Evolutionary conservation across 257 asterid genomes (phyloP).

Genomic region (Solanum microdontum): DNA sequence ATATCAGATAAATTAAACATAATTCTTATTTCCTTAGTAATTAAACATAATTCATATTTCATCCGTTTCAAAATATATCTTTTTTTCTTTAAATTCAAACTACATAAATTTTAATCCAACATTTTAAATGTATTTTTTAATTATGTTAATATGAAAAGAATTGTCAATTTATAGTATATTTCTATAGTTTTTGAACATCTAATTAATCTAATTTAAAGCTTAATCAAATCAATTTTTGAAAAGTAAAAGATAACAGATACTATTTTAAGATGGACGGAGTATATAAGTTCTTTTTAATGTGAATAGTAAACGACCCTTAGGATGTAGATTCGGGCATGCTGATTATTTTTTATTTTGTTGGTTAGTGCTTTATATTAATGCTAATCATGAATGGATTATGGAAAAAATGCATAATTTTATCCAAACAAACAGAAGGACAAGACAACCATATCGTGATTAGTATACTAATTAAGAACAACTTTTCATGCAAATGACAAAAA

Average conservation of each 20-base stretch:
- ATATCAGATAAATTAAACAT: background rate
- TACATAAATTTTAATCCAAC: background rate
- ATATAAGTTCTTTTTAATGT: background rate
- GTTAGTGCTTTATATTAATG: background rate
- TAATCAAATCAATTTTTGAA: background rate
- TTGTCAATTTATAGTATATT: too few species aligned
- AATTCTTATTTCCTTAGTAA: background rate
- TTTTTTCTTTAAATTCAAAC: background rate
- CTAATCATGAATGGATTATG: background rate
- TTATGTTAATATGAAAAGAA: too few species aligned
- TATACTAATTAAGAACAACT: background rate
- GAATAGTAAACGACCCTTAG: background rate
- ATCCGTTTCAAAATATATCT: background rate
- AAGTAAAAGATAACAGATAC: background rate
- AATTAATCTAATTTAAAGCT: background rate
- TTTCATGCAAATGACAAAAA: background rate
- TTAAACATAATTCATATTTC: background rate
- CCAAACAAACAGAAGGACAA: background rate
- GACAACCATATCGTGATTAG: background rate
- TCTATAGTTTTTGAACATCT: background rate
- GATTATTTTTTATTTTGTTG: background rate
- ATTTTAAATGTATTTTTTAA: background rate
- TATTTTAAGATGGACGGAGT: background rate
- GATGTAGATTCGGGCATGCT: background rate
- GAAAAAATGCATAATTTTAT: background rate